Conservation (phyloP, 371 early-diverging fungal species). For the Rhizomucor pusillus region DNA sequence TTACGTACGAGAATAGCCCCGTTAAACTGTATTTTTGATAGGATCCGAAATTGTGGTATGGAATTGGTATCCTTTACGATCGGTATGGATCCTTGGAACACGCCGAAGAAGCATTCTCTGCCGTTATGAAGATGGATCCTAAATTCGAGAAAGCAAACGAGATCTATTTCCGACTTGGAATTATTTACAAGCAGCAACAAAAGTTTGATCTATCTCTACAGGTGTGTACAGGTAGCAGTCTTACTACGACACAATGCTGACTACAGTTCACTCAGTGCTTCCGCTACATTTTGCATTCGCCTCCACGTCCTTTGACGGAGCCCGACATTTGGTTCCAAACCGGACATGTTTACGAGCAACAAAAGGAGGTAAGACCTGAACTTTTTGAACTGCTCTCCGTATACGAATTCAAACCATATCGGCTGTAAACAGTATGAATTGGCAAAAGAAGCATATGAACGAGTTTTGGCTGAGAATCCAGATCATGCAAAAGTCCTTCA, state of each 20-base stretch:
- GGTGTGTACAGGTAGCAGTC: slow-evolving; percentile 34
- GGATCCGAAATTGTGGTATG: slow-evolving; percentile 98
- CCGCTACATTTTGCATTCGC: slow-evolving; percentile 84
- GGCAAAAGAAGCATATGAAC: slow-evolving; percentile 94
- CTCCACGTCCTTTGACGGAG: slow-evolving; percentile 93
- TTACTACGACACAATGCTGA: neutral
- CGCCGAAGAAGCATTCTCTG: slow-evolving; percentile 96
- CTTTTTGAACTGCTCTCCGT: neutral
- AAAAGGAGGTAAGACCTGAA: slow-evolving; percentile 73
- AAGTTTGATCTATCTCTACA: slow-evolving; percentile 85
- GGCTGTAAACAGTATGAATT: slow-evolving; percentile 56
- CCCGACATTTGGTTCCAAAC: slow-evolving; percentile 98
- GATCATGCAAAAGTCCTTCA: slow-evolving; percentile 95
- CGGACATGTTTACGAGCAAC: slow-evolving; percentile 95
- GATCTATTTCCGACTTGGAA: slow-evolving; percentile 95
- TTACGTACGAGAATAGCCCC: neutral
- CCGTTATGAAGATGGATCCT: slow-evolving; percentile 86
- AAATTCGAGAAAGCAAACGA: slow-evolving; percentile 95
- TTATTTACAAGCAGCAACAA: slow-evolving; percentile 95
- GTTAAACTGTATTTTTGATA: slow-evolving; percentile 9
- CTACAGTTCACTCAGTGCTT: slow-evolving; percentile 68
- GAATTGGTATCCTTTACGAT: slow-evolving; percentile 97
- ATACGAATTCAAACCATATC: neutral
- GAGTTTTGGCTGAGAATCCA: slow-evolving; percentile 84
- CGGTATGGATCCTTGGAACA: slow-evolving; percentile 94